Evolutionary conservation across 495 filamentous ascomycete genomes (phyloP).

Genomic region (Annulohypoxylon moriforme): DNA sequence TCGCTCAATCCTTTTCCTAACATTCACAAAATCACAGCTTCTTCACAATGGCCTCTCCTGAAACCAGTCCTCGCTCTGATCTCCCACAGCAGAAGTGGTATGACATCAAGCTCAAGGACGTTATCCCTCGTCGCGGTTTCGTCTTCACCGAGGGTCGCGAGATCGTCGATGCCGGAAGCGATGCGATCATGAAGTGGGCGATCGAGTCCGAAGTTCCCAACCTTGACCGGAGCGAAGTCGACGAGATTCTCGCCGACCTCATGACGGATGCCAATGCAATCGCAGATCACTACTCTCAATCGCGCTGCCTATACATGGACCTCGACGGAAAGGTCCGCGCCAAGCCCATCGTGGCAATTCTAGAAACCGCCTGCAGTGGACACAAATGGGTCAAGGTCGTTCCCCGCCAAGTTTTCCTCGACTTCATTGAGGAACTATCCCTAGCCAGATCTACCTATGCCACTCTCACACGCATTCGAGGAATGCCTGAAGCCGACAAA

Average conservation of each 20-base stretch:
- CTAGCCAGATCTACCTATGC: slow-evolving; percentile 13
- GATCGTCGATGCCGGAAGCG: slow-evolving; percentile 2
- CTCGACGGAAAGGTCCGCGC: neutral
- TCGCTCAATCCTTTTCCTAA: neutral
- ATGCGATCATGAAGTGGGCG: neutral
- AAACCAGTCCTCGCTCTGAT: neutral
- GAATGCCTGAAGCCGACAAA: slow-evolving; percentile 1
- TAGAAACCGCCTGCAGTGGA: slow-evolving; percentile 1
- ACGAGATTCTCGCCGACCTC: slow-evolving; percentile 6
- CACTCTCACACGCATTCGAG: neutral
- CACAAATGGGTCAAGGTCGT: neutral
- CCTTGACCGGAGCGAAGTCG: neutral
- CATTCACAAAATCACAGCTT: neutral
- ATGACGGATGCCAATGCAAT: slow-evolving; percentile 9
- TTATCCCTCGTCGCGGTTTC: slow-evolving; percentile 23
- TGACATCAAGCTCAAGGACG: neutral
- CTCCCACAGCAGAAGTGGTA: neutral
- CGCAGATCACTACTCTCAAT: neutral
- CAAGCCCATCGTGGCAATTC: neutral
- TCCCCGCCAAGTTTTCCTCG: neutral
- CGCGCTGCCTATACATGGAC: neutral
- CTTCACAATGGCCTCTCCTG: neutral
- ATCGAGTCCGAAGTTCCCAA: neutral
- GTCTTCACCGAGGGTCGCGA: slow-evolving; percentile 7
- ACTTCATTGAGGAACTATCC: slow-evolving; percentile 10